Base-by-base conservation (phyloP, 306 rosid genomes). In the Medicago arabica region DNA sequence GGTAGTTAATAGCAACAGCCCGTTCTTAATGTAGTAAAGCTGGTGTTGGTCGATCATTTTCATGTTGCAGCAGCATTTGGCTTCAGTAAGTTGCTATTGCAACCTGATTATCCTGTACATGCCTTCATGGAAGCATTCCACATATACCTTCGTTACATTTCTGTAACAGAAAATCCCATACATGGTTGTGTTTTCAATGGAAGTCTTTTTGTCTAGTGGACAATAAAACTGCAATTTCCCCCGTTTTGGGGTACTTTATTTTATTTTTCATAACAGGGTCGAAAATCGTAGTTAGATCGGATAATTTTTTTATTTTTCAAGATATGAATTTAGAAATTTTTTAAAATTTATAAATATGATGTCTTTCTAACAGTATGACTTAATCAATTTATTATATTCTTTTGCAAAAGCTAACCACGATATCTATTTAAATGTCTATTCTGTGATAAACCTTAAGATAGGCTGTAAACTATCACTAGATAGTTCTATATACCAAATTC, bases 1-100 rank as follows among this genome's bases (percentile, higher is more conserved):
- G 47, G 83, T 78, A 76, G 85, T 51, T 80, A 61, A 74, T 78
- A 83, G 81, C 80, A 67, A 49, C 76, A 71, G 43, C 70, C 73
- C 67, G 47, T 75, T 62, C 77, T 60, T 64, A 38, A 79, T 81
- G 81, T 79, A 71, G 71, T 63, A 63, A 49, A 10, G 79, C 72
- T 39, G 71, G 72, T 58, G 38, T 44, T 78, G 83, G 57, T 75
- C 41, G 53, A 66, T 76, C 73, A 36, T 61, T 68, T 9, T 69
- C 47, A 69, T 70, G 3, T 51, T 64, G 72, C 44, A 49, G 55
- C 73, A 23, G 67, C 79, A 74, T 69, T 77, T 51, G 51, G 77
- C 75, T 44, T 25, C 68, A 67, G 76, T 59, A 13, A 28, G 58
- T 44, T 64, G 39, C 59, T 59, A 28, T 71, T 70, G 57, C 81